These are phyloP conservation scores for Vicia sativa DNA, from an alignment of 306 rosid genomes.

Conservation along the genomic window DNA sequence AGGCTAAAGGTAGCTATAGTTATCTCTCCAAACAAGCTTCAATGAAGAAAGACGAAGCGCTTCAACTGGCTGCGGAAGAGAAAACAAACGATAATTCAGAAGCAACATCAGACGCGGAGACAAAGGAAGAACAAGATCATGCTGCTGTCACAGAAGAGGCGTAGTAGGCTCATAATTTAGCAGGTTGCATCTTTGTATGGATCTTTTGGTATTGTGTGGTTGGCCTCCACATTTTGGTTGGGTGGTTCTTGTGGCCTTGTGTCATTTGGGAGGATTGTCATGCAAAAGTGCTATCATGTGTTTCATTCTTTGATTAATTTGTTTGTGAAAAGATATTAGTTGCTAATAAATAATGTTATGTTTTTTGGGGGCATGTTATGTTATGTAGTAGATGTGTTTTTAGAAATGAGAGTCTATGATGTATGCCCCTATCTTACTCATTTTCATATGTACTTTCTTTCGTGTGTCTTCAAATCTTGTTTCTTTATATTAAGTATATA, in stretches of 20 bases:
- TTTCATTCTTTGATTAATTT: constrained; percentile 4
- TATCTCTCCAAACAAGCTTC: constrained; percentile 63
- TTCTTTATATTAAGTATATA: background rate
- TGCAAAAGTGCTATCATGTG: constrained; percentile 7
- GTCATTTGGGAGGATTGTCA: background rate
- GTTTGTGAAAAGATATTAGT: background rate
- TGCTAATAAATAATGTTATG: background rate
- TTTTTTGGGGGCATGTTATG: background rate
- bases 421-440: background rate
- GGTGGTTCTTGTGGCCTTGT: background rate
- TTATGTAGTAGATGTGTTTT: background rate
- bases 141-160: constrained; percentile 25
- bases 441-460: background rate
- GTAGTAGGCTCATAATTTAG: constrained; percentile 9
- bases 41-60: constrained; percentile 42
- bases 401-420: background rate
- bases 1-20: constrained; percentile 77
- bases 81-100: constrained; percentile 18
- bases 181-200: constrained; percentile 13
- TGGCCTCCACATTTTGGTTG: constrained; percentile 2
- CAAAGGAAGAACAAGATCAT: constrained; percentile 26
- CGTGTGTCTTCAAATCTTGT: background rate
- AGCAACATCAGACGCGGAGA: constrained; percentile 27
- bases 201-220: background rate
- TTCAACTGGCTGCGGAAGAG: background rate